These are phyloP conservation scores for Candida ovalis DNA, from an alignment of 805 yeast genomes.

Conservation along the genomic window DNA sequence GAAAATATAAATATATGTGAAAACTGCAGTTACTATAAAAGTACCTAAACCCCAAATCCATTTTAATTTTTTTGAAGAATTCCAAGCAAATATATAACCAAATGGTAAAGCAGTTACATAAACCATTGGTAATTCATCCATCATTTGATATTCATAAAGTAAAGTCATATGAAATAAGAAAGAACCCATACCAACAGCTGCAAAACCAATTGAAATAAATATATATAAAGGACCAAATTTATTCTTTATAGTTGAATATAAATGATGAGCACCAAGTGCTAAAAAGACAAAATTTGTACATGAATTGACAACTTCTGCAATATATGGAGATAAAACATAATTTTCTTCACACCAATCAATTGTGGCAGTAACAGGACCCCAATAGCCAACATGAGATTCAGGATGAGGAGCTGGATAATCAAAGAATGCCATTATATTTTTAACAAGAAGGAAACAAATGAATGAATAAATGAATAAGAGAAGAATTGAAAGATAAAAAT, in stretches of 20 bases:
- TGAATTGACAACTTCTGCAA: slow-evolving; percentile 91
- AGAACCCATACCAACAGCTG: slow-evolving; percentile 86
- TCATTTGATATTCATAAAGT: slow-evolving; percentile 79
- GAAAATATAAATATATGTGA: slow-evolving; percentile 68
- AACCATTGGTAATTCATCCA: slow-evolving; percentile 97
- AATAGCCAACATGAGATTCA: slow-evolving; percentile 29
- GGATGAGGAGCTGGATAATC: slow-evolving; percentile 16
- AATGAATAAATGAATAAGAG: not conserved
- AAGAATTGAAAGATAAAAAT: not conserved
- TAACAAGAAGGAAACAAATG: not conserved
- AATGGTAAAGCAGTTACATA: slow-evolving; percentile 96
- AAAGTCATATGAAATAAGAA: slow-evolving; percentile 98
- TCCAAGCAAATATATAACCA: slow-evolving; percentile 33
- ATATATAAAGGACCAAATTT: slow-evolving; percentile 67
- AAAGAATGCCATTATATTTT: slow-evolving; percentile 8
- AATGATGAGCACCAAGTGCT: slow-evolving; percentile 28
- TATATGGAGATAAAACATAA: slow-evolving; percentile 77
- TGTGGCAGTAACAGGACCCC: slow-evolving; percentile 90
- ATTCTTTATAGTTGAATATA: slow-evolving; percentile 56
- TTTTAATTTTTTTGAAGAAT: slow-evolving; percentile 17
- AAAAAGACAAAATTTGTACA: slow-evolving; percentile 55
- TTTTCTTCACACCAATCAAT: slow-evolving; percentile 99
- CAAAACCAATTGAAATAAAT: slow-evolving; percentile 72
- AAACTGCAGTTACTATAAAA: slow-evolving; percentile 32
- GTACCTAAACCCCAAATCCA: slow-evolving; percentile 27